Evolutionary conservation across 2,329 filamentous ascomycete genomes (phyloP).

Genomic region (Colletotrichum musicola): DNA sequence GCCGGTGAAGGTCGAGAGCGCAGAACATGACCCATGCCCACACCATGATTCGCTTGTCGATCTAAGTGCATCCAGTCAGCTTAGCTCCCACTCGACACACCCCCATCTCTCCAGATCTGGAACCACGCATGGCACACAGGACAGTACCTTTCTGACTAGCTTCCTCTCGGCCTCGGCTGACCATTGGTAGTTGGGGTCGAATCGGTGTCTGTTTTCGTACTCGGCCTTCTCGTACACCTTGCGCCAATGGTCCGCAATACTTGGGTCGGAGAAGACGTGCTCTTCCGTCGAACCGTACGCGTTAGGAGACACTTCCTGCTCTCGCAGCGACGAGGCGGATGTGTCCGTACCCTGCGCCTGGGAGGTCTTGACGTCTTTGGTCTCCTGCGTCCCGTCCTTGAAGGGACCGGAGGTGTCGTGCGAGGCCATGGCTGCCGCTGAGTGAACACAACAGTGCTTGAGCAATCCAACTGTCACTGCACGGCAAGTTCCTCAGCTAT

Average conservation of each 20-base stretch:
- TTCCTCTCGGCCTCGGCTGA: slow-evolving; percentile 61
- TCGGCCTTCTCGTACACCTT: slow-evolving; percentile 65
- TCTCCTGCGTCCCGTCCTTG: slow-evolving; percentile 18
- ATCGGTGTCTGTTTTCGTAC: slow-evolving; percentile 73
- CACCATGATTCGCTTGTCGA: slow-evolving; percentile 59
- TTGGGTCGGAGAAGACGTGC: slow-evolving; percentile 64
- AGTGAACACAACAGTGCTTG: slow-evolving; percentile 8
- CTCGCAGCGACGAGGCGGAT: slow-evolving; percentile 24
- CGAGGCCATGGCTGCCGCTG: slow-evolving; percentile 19
- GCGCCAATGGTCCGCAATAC: slow-evolving; percentile 65
- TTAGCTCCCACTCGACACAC: slow-evolving; percentile 11
- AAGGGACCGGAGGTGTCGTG: slow-evolving; percentile 14
- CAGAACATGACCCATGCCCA: slow-evolving; percentile 63
- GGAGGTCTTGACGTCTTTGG: slow-evolving; percentile 24
- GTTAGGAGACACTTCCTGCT: slow-evolving; percentile 12
- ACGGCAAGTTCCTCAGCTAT: slow-evolving; percentile 1
- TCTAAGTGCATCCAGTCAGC: slow-evolving; percentile 43
- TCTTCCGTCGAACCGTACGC: slow-evolving; percentile 49
- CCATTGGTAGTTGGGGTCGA: slow-evolving; percentile 63
- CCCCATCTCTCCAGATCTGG: too few species aligned
- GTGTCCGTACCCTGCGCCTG: slow-evolving; percentile 27
- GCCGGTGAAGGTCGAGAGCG: slow-evolving; percentile 59
- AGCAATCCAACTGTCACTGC: slow-evolving; percentile 1
- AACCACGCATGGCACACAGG: background rate
- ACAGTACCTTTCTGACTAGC: slow-evolving; percentile 57